These are phyloP conservation scores for Tylopilus sp. DNA, from an alignment of 1,284 basidiomycete genomes.

Conservation along the genomic window DNA sequence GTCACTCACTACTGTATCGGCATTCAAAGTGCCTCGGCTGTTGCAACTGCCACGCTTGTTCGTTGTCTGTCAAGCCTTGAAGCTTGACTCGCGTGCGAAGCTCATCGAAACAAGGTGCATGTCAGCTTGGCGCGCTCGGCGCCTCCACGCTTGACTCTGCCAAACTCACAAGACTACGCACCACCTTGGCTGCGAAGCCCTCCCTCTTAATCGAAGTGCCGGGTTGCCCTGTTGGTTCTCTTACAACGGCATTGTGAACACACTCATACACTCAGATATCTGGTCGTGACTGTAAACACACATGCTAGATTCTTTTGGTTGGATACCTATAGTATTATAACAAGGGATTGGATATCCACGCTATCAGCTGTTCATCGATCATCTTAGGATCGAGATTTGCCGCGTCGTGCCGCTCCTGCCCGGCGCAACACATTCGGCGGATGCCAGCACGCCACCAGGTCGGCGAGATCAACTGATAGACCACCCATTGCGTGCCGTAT, in stretches of 20 bases:
- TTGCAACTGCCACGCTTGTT: slow-evolving; percentile 76
- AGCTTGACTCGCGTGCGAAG: slow-evolving; percentile 78
- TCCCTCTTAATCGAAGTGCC: slow-evolving; percentile 37
- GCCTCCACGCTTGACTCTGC: slow-evolving; percentile 44
- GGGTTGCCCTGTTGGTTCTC: neutral
- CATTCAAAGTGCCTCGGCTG: slow-evolving; percentile 81
- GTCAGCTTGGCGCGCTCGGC: slow-evolving; percentile 48
- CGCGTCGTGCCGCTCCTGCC: slow-evolving; percentile 69
- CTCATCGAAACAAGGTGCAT: slow-evolving; percentile 67
- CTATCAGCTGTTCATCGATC: too few relatives aligned
- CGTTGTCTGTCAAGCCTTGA: slow-evolving; percentile 76
- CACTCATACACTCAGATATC: neutral
- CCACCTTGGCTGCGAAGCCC: slow-evolving; percentile 32
- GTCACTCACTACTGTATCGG: slow-evolving; percentile 73
- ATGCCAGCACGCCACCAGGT: slow-evolving; percentile 67
- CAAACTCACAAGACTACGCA: slow-evolving; percentile 38
- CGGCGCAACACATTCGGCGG: slow-evolving; percentile 47
- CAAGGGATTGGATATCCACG: neutral
- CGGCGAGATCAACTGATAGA: slow-evolving; percentile 86
- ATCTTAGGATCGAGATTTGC: too few relatives aligned
- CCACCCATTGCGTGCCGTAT: slow-evolving; percentile 72
- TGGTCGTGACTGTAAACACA: neutral
- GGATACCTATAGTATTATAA: neutral
- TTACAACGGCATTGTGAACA: neutral
- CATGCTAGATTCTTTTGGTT: neutral